Evolutionary conservation across 352 stramenopile species (phyloP).

Genomic region (Poterioochromonas sp.): DNA sequence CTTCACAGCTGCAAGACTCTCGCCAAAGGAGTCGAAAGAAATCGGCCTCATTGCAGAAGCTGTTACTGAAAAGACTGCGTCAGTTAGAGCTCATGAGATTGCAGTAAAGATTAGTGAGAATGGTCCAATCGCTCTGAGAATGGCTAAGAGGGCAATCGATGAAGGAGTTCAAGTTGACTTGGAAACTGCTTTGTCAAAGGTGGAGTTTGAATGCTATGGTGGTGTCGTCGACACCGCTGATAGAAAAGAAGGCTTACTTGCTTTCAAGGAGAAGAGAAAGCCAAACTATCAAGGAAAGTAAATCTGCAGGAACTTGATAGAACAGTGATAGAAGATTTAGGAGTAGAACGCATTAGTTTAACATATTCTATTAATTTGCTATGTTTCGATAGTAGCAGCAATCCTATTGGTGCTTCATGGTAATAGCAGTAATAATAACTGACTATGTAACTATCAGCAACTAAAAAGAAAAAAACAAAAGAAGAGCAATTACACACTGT

Average conservation of each 20-base stretch:
- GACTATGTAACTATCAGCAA: not conserved
- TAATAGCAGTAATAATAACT: not conserved
- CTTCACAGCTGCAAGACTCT: conserved; percentile 91
- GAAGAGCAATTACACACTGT: not conserved
- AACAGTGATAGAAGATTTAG: not conserved
- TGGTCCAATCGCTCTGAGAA: conserved; percentile 40
- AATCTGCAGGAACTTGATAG: not conserved
- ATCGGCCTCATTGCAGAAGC: conserved; percentile 50
- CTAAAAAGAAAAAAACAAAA: not conserved
- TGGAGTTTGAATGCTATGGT: not conserved
- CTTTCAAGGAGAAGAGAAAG: conserved; percentile 93
- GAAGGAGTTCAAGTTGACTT: conserved; percentile 79
- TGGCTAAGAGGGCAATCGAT: conserved; percentile 35
- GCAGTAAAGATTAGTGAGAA: not conserved
- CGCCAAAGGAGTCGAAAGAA: conserved; percentile 76
- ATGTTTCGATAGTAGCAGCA: no score
- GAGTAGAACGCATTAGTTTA: not conserved
- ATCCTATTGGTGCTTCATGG: no score
- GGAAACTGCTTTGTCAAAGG: not conserved
- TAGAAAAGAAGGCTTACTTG: conserved; percentile 81
- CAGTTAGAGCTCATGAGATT: conserved; percentile 1
- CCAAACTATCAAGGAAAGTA: conserved; percentile 56
- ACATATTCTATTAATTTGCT: no score
- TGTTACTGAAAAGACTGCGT: conserved; percentile 46
- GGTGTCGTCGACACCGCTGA: conserved; percentile 35